phyloP scores from a whole-genome alignment of 768 basidiomycete genomes.

The Mycena albidolilacea region DNA sequence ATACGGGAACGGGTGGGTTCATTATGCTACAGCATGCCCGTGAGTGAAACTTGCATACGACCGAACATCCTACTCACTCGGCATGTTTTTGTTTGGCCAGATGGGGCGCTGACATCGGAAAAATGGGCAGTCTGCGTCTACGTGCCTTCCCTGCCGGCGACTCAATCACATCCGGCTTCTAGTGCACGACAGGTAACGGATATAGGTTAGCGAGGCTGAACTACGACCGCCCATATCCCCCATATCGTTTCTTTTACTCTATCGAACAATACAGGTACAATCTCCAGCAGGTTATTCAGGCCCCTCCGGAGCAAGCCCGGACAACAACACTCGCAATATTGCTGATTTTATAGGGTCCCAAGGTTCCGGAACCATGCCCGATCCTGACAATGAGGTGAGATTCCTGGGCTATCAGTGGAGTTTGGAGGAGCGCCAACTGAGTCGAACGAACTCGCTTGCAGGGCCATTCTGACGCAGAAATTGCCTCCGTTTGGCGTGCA shows the following conservation, averaged over 20 bases:
- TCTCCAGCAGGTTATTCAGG: too few relatives aligned
- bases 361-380: constrained; percentile 28
- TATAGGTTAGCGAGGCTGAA: too few relatives aligned
- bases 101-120: constrained; percentile 18
- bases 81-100: background rate
- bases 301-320: background rate
- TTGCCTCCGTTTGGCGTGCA: background rate
- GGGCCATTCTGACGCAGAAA: constrained; percentile 33
- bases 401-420: background rate
- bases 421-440: background rate
- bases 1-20: constrained; percentile 20
- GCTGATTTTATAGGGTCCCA: constrained; percentile 31
- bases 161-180: constrained; percentile 24
- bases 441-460: background rate
- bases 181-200: constrained; percentile 5
- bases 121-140: constrained; percentile 18
- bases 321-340: background rate
- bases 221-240: too few relatives aligned
- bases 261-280: too few relatives aligned
- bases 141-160: constrained; percentile 22
- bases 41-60: background rate
- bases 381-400: constrained; percentile 29
- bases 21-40: constrained; percentile 20
- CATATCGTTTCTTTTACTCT: background rate
- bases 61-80: background rate